Evolutionary conservation across 768 basidiomycete genomes (phyloP).

Genomic region (Inosperma sp.): DNA sequence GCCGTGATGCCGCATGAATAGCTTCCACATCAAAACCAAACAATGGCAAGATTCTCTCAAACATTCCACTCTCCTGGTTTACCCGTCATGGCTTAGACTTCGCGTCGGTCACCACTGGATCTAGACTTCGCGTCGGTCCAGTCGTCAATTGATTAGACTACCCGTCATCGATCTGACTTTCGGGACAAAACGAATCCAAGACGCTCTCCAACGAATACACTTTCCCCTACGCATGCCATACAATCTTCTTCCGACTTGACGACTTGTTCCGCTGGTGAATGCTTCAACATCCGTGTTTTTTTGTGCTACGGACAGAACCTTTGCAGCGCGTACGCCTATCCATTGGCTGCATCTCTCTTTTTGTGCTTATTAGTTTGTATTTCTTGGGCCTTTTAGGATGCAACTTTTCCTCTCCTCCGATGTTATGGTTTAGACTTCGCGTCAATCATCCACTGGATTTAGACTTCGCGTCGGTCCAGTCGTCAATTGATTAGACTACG

Average conservation of each 20-base stretch:
- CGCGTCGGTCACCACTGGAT: background rate
- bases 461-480: slow-evolving; percentile 2
- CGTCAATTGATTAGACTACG: slow-evolving; percentile 2
- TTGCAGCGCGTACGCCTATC: slow-evolving; percentile 3
- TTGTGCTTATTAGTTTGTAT: background rate
- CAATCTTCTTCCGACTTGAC: slow-evolving; percentile 1
- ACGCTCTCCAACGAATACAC: slow-evolving; percentile 1
- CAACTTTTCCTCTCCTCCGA: background rate
- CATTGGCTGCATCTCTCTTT: no score
- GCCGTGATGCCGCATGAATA: background rate
- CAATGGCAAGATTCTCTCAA: background rate
- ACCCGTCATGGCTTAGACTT: slow-evolving; percentile 2
- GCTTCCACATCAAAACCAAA: background rate
- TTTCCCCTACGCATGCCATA: background rate
- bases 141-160: slow-evolving; percentile 1
- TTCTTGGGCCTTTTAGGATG: background rate
- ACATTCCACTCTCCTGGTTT: slow-evolving; percentile 2
- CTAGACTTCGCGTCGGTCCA: slow-evolving; percentile 1
- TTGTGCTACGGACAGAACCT: slow-evolving; percentile 2
- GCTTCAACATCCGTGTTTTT: background rate
- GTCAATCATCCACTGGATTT: background rate
- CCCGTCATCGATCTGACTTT: background rate
- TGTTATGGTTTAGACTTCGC: slow-evolving; percentile 3
- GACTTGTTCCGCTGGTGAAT: background rate
- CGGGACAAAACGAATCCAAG: slow-evolving; percentile 4